Evolutionary conservation across 495 filamentous ascomycete species (phyloP), one percentile per base, ranked within the genome.

Genomic region (Neurospora sp.): DNA sequence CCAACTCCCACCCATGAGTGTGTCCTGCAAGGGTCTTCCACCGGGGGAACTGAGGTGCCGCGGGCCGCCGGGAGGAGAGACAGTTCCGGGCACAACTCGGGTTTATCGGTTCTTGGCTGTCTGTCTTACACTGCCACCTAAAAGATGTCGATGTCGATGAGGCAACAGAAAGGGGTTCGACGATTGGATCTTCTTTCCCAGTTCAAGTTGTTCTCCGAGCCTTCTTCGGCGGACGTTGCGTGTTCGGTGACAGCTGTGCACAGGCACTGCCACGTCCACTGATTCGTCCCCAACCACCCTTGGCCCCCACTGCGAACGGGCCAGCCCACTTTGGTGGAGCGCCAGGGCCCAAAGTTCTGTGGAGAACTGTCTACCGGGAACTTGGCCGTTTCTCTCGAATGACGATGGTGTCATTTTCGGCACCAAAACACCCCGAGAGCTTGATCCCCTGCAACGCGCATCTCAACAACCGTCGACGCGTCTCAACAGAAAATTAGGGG

Each of bases 321-420:
- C 53, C 53, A 61, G 46, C 46, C 20, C 18, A n/a, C 18, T 20
- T n/a, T n/a, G n/a, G 46, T 53, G 46, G 53, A 61, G 22, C 53
- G 0, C n/a, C 0, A 61, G 22, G 53, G 11, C 0, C 53, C 53
- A 5, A 35, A 61, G 18, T 61, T 61, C 3, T 16, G 53, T 61
- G 53, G 53, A 35, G 53, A 61, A 35, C 48, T 27, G 46, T 16
- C n/a, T 5, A 27, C 48, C 48, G 48, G 48, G 48, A 59, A 31
- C 35, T 71, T 53, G 35, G 70, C 37, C 44, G 40, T 59, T 66
- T 35, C 27, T 70, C 39, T 73, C 69, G 72, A 70, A 73, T 75
- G 74, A 74, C 74, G 72, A 69, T 74, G 73, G 73, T 72, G 70
- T 74, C 73, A 74, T 68, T 44, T 61, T 71, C 69, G 69, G 69